Evolutionary conservation across 768 basidiomycete genomes (phyloP), one percentile per base, ranked within the genome.

Genomic region (Russula brevipes): DNA sequence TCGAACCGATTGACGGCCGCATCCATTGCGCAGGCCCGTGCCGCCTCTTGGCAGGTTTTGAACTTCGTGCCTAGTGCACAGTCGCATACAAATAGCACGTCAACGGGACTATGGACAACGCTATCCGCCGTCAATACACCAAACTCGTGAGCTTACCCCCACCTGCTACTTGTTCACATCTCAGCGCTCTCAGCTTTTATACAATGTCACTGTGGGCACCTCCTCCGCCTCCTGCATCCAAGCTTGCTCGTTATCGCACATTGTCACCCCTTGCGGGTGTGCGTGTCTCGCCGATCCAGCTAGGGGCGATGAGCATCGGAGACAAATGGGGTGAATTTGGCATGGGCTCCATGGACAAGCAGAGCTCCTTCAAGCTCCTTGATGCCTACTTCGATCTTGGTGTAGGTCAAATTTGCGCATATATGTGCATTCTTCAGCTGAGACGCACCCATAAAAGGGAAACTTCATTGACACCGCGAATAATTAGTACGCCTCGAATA

Each of bases 281-380:
- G 4, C 72, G 73, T 36, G 77, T 78, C 44, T 77, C 76, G 5
- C 77, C 76, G 4, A 62, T 78, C 16, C 70, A 69, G 38, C 72
- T 78, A 11, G 77, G 77, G 2, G 76, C 70, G 1, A 75, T 76
- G 75, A 75, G 71, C 53, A 69, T 78, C 41, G 78, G 78, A 36
- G 72, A 76, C 64, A 74, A 76, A 60, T 77, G 76, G 77, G 65
- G 35, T 41, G 66, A 53, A 0, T n/a, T 63, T 14, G 69, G 69
- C 31, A 60, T 76, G 65, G 76, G 77, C 2, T 57, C 61, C 1
- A 76, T 78, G 73, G 60, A 66, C 66, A 75, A 77, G 71, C 73
- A 76, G 50, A 42, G 57, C 47, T 68, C 72, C 16, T 77, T 78
- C 68, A 69, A 76, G 69, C 71, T 79, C 16, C 73, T 80, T 6